A percentile compares a stretch with the other conserved stretches of the same genome.
phyloP scores from a whole-genome alignment of 768 basidiomycete genomes.

The Phanerochaete sordida region DNA sequence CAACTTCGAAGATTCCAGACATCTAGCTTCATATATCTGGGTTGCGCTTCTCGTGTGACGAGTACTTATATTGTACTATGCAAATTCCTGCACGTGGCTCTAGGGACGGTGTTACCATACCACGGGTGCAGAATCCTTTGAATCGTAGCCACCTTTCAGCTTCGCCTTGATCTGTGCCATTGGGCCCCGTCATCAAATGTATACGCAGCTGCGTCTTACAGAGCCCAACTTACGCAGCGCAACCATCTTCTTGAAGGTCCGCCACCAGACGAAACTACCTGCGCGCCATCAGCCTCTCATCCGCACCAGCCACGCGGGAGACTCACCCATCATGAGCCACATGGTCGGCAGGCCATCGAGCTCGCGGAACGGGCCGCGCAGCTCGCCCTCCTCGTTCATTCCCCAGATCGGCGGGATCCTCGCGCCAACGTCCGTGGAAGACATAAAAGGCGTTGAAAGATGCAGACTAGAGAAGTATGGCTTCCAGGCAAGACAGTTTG shows the following conservation, averaged over 20 bases:
- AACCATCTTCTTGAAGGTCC: constrained; percentile 66
- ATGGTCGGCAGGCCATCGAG: constrained; percentile 43
- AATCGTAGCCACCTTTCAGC: constrained; percentile 23
- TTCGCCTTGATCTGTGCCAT: constrained; percentile 65
- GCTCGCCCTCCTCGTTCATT: constrained; percentile 61
- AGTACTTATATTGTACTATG: too few species aligned
- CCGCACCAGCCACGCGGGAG: neutral
- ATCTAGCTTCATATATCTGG: too few species aligned
- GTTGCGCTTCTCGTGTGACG: too few species aligned
- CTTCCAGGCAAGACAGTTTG: too few species aligned
- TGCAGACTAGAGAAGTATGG: too few species aligned
- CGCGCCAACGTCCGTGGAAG: constrained; percentile 36
- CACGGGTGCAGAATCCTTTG: neutral
- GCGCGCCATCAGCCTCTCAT: neutral
- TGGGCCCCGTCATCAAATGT: too few species aligned
- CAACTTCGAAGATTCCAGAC: too few species aligned
- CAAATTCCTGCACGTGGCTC: too few species aligned
- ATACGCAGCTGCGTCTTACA: neutral
- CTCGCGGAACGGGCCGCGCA: constrained; percentile 48
- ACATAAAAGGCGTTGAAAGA: too few species aligned
- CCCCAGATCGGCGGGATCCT: constrained; percentile 59
- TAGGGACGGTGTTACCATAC: neutral
- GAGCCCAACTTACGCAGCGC: constrained; percentile 52
- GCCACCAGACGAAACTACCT: constrained; percentile 55
- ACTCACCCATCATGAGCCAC: constrained; percentile 58